Evolutionary conservation across 1,139 yeast genomes (phyloP).

Genomic region (Zygotorulaspora mrakii): DNA sequence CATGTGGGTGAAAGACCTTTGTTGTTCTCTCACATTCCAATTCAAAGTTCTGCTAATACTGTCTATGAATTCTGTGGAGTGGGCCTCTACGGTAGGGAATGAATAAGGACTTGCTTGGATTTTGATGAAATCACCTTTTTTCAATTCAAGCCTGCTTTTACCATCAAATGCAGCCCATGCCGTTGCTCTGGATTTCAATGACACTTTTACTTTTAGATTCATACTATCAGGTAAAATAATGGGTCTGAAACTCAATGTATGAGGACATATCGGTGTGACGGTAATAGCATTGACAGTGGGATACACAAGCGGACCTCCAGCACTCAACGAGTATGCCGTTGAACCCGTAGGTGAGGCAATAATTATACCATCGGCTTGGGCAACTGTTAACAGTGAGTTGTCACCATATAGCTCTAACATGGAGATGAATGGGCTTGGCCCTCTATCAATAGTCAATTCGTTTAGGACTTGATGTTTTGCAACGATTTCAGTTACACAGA

Average conservation of each 20-base stretch:
- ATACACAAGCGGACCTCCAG: slow-evolving; percentile 87
- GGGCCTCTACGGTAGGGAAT: slow-evolving; percentile 77
- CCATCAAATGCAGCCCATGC: slow-evolving; percentile 96
- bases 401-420: slow-evolving; percentile 81
- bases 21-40: slow-evolving; percentile 84
- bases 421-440: slow-evolving; percentile 84
- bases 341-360: slow-evolving; percentile 91
- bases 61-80: slow-evolving; percentile 75
- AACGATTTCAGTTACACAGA: slow-evolving; percentile 52
- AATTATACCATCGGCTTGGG: slow-evolving; percentile 87
- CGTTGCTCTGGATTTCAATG: slow-evolving; percentile 59
- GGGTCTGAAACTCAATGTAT: slow-evolving; percentile 83
- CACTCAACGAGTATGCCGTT: slow-evolving; percentile 84
- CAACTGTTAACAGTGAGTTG: slow-evolving; percentile 72
- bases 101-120: slow-evolving; percentile 77
- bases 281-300: slow-evolving; percentile 87
- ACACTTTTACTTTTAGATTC: slow-evolving; percentile 71
- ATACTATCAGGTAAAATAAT: slow-evolving; percentile 82
- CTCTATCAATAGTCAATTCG: slow-evolving; percentile 81
- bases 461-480: slow-evolving; percentile 78
- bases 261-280: slow-evolving; percentile 91
- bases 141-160: slow-evolving; percentile 64
- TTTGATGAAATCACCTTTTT: slow-evolving; percentile 72
- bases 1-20: slow-evolving; percentile 59
- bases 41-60: slow-evolving; percentile 77